These are phyloP conservation scores for Candida insectorum DNA, from an alignment of 805 yeast species.

Conservation along the genomic window DNA sequence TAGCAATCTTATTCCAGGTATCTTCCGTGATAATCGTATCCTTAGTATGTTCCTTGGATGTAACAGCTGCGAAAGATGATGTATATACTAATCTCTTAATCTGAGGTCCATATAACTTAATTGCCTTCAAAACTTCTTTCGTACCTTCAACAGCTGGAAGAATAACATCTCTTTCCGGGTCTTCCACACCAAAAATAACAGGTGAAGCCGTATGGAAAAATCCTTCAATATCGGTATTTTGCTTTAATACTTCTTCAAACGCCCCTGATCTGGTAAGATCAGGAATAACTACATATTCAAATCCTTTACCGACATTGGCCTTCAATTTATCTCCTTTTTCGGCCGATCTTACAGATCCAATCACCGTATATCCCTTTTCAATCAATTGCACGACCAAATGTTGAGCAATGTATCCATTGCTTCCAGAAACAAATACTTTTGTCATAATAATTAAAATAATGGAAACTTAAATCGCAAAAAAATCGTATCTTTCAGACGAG, in stretches of 20 bases:
- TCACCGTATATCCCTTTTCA: slow-evolving; percentile 39
- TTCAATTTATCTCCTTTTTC: slow-evolving; percentile 40
- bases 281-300: slow-evolving; percentile 21
- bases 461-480: too few relatives aligned
- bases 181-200: slow-evolving; percentile 14
- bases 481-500: too few relatives aligned
- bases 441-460: too few relatives aligned
- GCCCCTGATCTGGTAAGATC: slow-evolving; percentile 20
- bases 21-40: slow-evolving; percentile 19
- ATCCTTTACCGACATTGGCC: slow-evolving; percentile 13
- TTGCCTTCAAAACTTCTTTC: slow-evolving; percentile 31
- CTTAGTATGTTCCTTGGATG: slow-evolving; percentile 1
- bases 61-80: slow-evolving; percentile 41
- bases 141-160: slow-evolving; percentile 31
- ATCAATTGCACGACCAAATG: slow-evolving; percentile 43
- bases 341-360: slow-evolving; percentile 49
- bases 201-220: slow-evolving; percentile 32
- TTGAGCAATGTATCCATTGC: slow-evolving; percentile 54
- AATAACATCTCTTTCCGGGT: slow-evolving; percentile 18
- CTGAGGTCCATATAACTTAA: slow-evolving; percentile 35
- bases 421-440: slow-evolving; percentile 49
- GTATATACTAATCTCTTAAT: slow-evolving; percentile 50
- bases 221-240: slow-evolving; percentile 24
- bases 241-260: slow-evolving; percentile 23
- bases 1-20: slow-evolving; percentile 29